phyloP scores from a whole-genome alignment of 2,329 filamentous ascomycete species.

The Cyanodermella asteris region DNA sequence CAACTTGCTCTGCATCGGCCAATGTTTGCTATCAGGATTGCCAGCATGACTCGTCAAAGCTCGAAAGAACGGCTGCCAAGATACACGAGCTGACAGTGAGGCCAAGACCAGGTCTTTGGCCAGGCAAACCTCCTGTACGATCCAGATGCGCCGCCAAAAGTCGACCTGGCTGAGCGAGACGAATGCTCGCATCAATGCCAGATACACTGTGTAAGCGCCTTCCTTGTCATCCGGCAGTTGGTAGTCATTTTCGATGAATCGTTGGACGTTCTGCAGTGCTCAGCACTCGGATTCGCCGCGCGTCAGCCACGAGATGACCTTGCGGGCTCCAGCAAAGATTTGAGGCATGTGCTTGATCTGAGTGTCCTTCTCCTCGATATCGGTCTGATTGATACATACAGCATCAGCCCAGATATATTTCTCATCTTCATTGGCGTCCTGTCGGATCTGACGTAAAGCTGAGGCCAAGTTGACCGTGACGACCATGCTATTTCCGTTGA shows the following conservation, averaged over 20 bases:
- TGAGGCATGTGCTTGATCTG: conserved; percentile 6
- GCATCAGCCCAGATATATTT: conserved; percentile 6
- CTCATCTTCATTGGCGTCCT: not conserved
- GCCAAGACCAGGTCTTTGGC: too few species aligned
- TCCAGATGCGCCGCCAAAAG: conserved; percentile 1
- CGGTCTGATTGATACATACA: conserved; percentile 8
- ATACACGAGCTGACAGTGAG: too few species aligned
- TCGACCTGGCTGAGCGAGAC: not conserved
- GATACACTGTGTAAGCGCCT: too few species aligned
- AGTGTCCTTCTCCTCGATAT: conserved; percentile 5
- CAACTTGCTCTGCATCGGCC: too few species aligned
- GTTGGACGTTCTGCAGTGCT: too few species aligned
- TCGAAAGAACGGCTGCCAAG: too few species aligned
- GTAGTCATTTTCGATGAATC: too few species aligned
- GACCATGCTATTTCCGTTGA: too few species aligned
- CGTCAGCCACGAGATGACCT: conserved; percentile 2
- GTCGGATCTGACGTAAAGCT: conserved; percentile 1
- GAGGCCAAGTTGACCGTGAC: conserved; percentile 1
- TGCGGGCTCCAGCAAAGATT: conserved; percentile 4
- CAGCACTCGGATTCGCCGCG: too few species aligned
- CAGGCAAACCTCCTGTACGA: conserved; percentile 1
- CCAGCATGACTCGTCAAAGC: too few species aligned
- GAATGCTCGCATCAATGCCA: not conserved
- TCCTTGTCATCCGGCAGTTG: too few species aligned
- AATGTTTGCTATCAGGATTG: too few species aligned